Evolutionary conservation across 1,284 basidiomycete species (phyloP).

Genomic region (Moesziomyces aphidis): DNA sequence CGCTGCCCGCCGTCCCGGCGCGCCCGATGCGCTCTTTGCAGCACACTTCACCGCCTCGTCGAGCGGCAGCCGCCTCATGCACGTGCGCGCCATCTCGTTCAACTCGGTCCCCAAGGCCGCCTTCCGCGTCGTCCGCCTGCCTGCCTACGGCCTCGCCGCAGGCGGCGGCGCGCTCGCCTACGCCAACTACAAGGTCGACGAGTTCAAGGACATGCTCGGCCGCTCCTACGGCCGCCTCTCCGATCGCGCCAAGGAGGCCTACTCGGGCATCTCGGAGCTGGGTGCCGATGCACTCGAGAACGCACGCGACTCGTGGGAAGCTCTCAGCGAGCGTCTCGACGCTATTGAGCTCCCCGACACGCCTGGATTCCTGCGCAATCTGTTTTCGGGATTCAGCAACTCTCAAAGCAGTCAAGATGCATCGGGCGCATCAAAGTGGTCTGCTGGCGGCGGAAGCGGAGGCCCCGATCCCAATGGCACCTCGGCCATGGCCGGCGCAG

Average conservation of each 20-base stretch:
- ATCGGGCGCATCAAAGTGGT: conserved; percentile 6
- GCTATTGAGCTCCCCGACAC: conserved; percentile 46
- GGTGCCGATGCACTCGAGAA: conserved; percentile 49
- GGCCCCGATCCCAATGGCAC: conserved; percentile 24
- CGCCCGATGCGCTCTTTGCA: conserved; percentile 6
- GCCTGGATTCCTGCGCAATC: conserved; percentile 40
- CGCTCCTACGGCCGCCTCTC: conserved; percentile 35
- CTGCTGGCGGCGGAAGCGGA: conserved; percentile 14
- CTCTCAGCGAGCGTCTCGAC: conserved; percentile 39
- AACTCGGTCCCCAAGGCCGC: conserved; percentile 60
- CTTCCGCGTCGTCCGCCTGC: conserved; percentile 57
- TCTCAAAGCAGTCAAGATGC: conserved; percentile 5
- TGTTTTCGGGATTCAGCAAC: conserved; percentile 21
- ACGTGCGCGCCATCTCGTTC: conserved; percentile 64
- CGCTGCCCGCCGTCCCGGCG: conserved; percentile 21
- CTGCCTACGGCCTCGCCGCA: conserved; percentile 57
- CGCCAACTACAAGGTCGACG: conserved; percentile 65
- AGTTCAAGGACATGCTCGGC: conserved; percentile 51
- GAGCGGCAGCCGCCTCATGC: conserved; percentile 50
- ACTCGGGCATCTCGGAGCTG: conserved; percentile 44
- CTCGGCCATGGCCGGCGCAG: conserved; percentile 39
- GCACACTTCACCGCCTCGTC: conserved; percentile 17
- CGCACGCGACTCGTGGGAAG: conserved; percentile 42
- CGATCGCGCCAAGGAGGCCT: conserved; percentile 42
- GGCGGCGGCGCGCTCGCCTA: conserved; percentile 64